A percentile compares a stretch with the other conserved stretches of the same genome.
Evolutionary conservation across 2,329 filamentous ascomycete species (phyloP).

Genomic region (Alternaria conjuncta): DNA sequence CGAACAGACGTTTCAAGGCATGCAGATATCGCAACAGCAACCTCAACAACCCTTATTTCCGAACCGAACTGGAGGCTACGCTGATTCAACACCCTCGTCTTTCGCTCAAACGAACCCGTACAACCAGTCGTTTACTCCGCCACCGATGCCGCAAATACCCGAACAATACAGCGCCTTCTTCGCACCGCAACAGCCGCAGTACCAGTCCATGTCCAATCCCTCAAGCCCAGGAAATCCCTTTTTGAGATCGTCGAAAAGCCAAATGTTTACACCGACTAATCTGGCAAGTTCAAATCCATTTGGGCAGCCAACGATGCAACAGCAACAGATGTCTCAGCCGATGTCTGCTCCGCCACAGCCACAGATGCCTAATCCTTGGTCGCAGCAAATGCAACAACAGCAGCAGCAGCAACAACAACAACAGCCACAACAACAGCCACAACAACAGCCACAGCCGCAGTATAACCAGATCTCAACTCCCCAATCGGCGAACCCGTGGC

Average conservation of each 20-base stretch:
- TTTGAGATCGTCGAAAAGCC: slow-evolving; percentile 51
- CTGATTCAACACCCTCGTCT: slow-evolving; percentile 46
- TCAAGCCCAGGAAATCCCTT: slow-evolving; percentile 52
- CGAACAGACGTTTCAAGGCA: slow-evolving; percentile 74
- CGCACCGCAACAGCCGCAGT: slow-evolving; percentile 37
- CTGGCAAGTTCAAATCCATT: slow-evolving; percentile 48
- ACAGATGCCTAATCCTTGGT: slow-evolving; percentile 34
- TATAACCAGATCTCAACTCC: slow-evolving; percentile 13
- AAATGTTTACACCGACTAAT: slow-evolving; percentile 48
- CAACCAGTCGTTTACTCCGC: slow-evolving; percentile 50
- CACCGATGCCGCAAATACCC: slow-evolving; percentile 51
- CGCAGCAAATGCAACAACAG: slow-evolving; percentile 22
- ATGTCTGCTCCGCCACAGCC: slow-evolving; percentile 20
- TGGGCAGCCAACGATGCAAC: slow-evolving; percentile 35
- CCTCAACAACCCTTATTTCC: slow-evolving; percentile 66
- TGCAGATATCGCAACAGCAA: slow-evolving; percentile 64
- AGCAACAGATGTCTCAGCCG: slow-evolving; percentile 26
- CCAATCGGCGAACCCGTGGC: slow-evolving; percentile 33
- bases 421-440: slow-evolving; percentile 13
- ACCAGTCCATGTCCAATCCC: slow-evolving; percentile 51
- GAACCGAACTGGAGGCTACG: slow-evolving; percentile 72
- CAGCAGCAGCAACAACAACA: slow-evolving; percentile 7
- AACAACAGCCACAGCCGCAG: slow-evolving; percentile 9
- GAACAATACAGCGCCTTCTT: slow-evolving; percentile 47
- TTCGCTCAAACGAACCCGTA: slow-evolving; percentile 50